These are phyloP conservation scores for Penicillium sp. DNA, from an alignment of 2,329 filamentous ascomycete genomes.

Conservation along the genomic window DNA sequence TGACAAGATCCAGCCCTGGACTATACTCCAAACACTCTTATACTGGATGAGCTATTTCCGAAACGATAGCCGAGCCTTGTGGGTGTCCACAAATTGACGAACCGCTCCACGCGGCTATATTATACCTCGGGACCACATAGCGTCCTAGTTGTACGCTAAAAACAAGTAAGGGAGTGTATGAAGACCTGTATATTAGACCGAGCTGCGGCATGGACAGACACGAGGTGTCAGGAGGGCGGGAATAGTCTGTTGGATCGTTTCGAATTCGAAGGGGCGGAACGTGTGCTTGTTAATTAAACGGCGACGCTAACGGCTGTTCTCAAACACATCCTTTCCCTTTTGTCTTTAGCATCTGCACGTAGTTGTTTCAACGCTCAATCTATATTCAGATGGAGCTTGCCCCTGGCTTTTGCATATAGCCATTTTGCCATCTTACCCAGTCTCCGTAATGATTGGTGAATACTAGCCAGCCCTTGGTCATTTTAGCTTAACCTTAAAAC, in stretches of 20 bases:
- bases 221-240: not conserved
- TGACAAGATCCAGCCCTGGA: not conserved
- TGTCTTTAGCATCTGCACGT: not conserved
- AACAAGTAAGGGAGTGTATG: not conserved
- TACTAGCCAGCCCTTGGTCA: too few relatives aligned
- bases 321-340: not conserved
- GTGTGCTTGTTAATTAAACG: not conserved
- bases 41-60: not conserved
- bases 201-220: not conserved
- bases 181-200: not conserved
- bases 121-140: not conserved
- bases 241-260: not conserved
- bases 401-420: not conserved
- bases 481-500: too few relatives aligned
- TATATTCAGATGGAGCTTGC: not conserved
- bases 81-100: not conserved
- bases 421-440: too few relatives aligned
- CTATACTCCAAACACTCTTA: not conserved
- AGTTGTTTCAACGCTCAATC: not conserved
- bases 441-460: too few relatives aligned
- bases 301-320: not conserved
- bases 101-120: not conserved
- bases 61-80: not conserved
- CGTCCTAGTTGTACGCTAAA: not conserved
- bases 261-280: not conserved